Evolutionary conservation across 2,329 filamentous ascomycete species (phyloP).

Genomic region (Rhexocercosporidium sp.): DNA sequence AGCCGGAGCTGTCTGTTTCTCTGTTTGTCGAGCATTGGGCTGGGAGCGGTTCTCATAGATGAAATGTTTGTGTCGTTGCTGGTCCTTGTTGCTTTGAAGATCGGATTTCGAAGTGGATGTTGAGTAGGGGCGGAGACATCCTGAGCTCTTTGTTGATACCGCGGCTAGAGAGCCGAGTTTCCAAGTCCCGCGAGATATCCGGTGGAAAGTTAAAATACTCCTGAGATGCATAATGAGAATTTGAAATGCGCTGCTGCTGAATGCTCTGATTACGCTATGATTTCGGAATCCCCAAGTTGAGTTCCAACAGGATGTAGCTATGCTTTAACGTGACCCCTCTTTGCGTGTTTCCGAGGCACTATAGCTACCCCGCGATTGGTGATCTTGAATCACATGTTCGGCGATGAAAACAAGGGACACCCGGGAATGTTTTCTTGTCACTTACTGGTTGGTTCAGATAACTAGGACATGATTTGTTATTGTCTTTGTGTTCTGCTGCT

Average conservation of each 20-base stretch:
- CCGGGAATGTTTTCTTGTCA: background rate
- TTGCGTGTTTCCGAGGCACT: conserved; percentile 5
- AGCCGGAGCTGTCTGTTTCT: background rate
- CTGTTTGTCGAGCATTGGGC: background rate
- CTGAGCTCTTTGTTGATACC: background rate
- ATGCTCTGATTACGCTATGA: background rate
- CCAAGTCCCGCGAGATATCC: background rate
- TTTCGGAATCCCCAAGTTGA: background rate
- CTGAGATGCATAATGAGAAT: background rate
- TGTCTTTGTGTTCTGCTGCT: background rate
- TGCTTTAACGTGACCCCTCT: conserved; percentile 4
- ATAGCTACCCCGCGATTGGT: background rate
- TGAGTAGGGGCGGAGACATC: background rate
- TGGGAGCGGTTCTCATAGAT: conserved; percentile 7
- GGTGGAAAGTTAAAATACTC: background rate
- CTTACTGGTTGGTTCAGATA: background rate
- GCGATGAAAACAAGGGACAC: background rate
- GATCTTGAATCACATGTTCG: background rate
- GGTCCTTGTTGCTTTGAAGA: background rate
- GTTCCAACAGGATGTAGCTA: background rate
- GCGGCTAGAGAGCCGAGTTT: background rate
- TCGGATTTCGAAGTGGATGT: background rate
- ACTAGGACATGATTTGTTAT: background rate
- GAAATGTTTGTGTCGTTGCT: conserved; percentile 10
- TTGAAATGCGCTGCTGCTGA: background rate